phyloP scores from a whole-genome alignment of 2,329 filamentous ascomycete genomes.

The Paecilomyces dactylethromorphus region DNA sequence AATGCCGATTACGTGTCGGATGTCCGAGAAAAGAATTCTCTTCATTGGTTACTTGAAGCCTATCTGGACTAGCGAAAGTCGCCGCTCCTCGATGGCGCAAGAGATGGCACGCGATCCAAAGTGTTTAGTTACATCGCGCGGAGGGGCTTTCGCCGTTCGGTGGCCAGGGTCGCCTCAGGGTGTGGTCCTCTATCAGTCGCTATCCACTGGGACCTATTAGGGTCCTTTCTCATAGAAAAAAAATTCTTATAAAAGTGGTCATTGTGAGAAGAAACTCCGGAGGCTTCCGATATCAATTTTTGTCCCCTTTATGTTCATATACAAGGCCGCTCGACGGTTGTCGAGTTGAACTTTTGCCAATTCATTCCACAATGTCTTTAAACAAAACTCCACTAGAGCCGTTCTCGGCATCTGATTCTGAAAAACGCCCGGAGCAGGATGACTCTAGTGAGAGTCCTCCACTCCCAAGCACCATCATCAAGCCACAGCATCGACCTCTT shows the following conservation, averaged over 20 bases:
- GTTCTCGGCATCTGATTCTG: background rate
- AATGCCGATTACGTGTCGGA: background rate
- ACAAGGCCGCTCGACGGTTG: background rate
- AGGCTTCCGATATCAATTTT: background rate
- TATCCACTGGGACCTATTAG: background rate
- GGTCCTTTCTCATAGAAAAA: background rate
- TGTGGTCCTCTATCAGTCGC: background rate
- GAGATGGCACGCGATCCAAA: background rate
- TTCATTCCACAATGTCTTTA: background rate
- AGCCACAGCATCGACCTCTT: constrained; percentile 8
- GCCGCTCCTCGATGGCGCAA: background rate
- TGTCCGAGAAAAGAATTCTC: background rate
- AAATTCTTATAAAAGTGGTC: background rate
- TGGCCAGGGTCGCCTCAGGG: background rate
- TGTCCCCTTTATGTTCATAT: background rate
- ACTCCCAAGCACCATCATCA: constrained; percentile 1
- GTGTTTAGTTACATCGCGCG: background rate
- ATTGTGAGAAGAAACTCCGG: background rate
- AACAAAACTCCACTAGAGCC: background rate
- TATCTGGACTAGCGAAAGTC: background rate
- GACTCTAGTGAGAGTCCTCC: background rate
- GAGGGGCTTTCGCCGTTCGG: background rate
- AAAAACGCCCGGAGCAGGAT: background rate
- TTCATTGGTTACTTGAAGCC: background rate
- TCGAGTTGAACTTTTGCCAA: background rate